phyloP scores from a whole-genome alignment of 345 rosid genomes.

The Lagerstroemia speciosa region DNA sequence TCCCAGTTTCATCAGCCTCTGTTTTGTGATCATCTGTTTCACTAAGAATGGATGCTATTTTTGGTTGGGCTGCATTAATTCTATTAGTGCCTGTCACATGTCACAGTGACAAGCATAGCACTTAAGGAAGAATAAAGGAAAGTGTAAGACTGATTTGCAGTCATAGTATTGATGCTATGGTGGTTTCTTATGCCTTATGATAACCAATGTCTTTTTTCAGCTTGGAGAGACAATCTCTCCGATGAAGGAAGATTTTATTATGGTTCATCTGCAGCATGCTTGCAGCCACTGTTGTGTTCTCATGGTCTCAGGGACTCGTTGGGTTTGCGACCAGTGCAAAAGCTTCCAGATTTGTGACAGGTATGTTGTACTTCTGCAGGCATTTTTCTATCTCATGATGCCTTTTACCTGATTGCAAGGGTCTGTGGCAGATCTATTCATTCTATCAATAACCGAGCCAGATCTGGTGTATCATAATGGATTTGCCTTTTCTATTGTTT shows the following conservation, averaged over 20 bases:
- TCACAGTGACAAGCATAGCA: neutral
- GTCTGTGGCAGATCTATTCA: no score
- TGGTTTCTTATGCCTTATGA: slow-evolving; percentile 5
- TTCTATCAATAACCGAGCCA: no score
- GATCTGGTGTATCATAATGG: no score
- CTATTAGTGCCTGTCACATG: neutral
- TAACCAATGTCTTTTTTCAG: slow-evolving; percentile 31
- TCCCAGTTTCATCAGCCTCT: neutral
- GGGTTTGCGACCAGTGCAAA: slow-evolving; percentile 94
- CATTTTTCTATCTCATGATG: slow-evolving; percentile 7
- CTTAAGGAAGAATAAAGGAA: neutral
- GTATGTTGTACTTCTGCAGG: slow-evolving; percentile 36
- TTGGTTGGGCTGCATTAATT: neutral
- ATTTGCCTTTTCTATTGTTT: neutral
- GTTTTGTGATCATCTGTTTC: neutral
- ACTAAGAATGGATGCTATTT: neutral
- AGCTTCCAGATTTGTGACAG: slow-evolving; percentile 82
- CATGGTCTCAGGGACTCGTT: slow-evolving; percentile 83
- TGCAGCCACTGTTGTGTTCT: slow-evolving; percentile 84
- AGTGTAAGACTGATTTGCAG: neutral
- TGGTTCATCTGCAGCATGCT: slow-evolving; percentile 95
- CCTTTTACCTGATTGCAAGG: neutral
- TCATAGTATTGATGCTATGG: neutral
- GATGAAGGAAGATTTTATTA: slow-evolving; percentile 98
- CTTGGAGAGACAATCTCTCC: slow-evolving; percentile 98